These are phyloP conservation scores for Coemansia aciculifera DNA, from an alignment of 192 early-diverging fungal species.

Conservation along the genomic window DNA sequence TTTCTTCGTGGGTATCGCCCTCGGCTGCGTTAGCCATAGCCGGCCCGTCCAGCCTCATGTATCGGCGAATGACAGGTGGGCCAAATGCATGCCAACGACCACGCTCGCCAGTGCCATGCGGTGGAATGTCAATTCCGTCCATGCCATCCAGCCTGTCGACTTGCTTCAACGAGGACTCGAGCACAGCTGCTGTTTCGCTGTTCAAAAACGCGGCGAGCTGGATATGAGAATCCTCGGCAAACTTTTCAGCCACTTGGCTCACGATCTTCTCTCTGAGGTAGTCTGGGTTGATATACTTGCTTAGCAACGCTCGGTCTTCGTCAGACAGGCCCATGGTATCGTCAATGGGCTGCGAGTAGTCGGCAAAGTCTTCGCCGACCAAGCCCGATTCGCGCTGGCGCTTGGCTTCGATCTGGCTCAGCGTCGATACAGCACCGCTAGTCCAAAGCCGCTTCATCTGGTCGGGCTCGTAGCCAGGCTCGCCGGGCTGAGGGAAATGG, in stretches of 20 bases:
- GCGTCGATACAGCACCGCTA: conserved; percentile 56
- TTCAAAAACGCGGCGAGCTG: conserved; percentile 67
- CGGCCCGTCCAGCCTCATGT: conserved; percentile 49
- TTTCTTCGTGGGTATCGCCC: not conserved
- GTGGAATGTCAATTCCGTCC: conserved; percentile 30
- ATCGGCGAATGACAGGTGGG: conserved; percentile 68
- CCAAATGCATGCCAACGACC: conserved; percentile 63
- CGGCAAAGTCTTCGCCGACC: conserved; percentile 34
- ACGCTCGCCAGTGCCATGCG: conserved; percentile 63
- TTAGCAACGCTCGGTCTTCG: conserved; percentile 54
- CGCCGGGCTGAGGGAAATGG: conserved; percentile 72
- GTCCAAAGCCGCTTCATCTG: conserved; percentile 52
- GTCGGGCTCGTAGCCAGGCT: conserved; percentile 60
- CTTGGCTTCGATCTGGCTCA: conserved; percentile 59
- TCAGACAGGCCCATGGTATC: conserved; percentile 41
- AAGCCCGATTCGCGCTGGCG: conserved; percentile 33
- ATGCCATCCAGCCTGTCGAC: conserved; percentile 59
- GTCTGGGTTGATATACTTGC: conserved; percentile 62
- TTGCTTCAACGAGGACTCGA: conserved; percentile 33
- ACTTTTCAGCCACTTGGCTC: conserved; percentile 59
- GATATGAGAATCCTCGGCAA: conserved; percentile 68
- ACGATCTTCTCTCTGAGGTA: conserved; percentile 61
- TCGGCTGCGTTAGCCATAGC: conserved; percentile 7
- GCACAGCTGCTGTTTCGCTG: conserved; percentile 26
- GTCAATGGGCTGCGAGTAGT: conserved; percentile 20